phyloP scores from a whole-genome alignment of 1,284 basidiomycete species.

The Mycena sp. region DNA sequence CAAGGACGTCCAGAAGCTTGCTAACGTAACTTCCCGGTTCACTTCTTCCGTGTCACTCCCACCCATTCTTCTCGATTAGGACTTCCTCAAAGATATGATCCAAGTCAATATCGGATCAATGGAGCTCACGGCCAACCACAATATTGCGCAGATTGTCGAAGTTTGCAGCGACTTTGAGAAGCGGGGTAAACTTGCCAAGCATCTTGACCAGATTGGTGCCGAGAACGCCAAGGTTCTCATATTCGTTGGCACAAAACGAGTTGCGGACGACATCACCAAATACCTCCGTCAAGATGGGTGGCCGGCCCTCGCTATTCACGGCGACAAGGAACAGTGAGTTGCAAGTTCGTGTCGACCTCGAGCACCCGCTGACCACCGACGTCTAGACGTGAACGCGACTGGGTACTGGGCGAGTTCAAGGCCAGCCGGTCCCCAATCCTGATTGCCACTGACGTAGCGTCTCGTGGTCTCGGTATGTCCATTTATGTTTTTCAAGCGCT shows the following conservation, averaged over 20 bases:
- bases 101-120: conserved; percentile 99
- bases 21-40: conserved; percentile 60
- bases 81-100: conserved; percentile 96
- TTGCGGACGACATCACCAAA: conserved; percentile 98
- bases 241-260: conserved; percentile 97
- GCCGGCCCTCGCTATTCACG: conserved; percentile 98
- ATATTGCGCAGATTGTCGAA: conserved; percentile 96
- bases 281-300: conserved; percentile 97
- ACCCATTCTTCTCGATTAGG: conserved; percentile 53
- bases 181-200: conserved; percentile 94
- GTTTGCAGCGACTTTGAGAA: conserved; percentile 99
- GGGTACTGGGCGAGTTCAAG: conserved; percentile 99
- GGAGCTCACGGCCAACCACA: conserved; percentile 98
- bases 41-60: conserved; percentile 9
- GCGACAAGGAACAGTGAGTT: conserved; percentile 95
- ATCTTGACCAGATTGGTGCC: conserved; percentile 95
- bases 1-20: conserved; percentile 98
- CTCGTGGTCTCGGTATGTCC: conserved; percentile 99
- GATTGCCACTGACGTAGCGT: conserved; percentile 98
- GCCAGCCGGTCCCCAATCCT: conserved; percentile 97
- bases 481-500: conserved; percentile 52
- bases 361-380: conserved; percentile 29
- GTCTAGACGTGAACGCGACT: conserved; percentile 95
- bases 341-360: conserved; percentile 20
- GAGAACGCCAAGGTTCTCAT: conserved; percentile 99